Evolutionary conservation across 2,329 filamentous ascomycete genomes (phyloP).

Genomic region (Colletotrichum camelliae): DNA sequence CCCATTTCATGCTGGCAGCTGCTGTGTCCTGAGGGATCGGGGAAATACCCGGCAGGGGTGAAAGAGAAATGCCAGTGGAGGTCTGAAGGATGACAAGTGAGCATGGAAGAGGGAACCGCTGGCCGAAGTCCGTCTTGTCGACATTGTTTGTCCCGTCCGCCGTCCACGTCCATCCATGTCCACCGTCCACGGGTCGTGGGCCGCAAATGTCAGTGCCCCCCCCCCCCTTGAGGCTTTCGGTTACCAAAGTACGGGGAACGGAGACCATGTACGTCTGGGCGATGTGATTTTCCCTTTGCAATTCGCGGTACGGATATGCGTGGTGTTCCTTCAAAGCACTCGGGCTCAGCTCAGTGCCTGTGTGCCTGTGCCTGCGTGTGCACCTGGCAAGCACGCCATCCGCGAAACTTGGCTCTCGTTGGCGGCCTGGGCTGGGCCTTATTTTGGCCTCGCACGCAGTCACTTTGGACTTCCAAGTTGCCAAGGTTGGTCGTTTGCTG

Average conservation of each 20-base stretch:
- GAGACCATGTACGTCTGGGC: not conserved
- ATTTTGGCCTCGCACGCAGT: not conserved
- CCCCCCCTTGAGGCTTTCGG: not conserved
- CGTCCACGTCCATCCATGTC: not conserved
- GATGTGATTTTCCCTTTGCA: not conserved
- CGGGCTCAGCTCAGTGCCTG: not conserved
- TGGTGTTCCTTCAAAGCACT: not conserved
- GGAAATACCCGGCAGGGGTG: not conserved
- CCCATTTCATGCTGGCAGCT: not conserved
- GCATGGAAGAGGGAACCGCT: not conserved
- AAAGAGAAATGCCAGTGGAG: not conserved
- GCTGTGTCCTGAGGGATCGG: not conserved
- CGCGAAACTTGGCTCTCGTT: not conserved
- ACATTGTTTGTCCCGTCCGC: not conserved
- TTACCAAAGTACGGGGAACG: not conserved
- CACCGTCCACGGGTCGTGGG: not conserved
- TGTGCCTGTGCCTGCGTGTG: not conserved
- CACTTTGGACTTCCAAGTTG: not conserved
- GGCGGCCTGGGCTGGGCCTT: not conserved
- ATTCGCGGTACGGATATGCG: not conserved
- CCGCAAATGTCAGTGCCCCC: not conserved
- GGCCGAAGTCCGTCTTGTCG: conserved; percentile 6
- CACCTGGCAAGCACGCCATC: conserved; percentile 9
- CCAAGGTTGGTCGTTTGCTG: not conserved
- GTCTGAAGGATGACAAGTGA: not conserved